phyloP scores from a whole-genome alignment of 2,329 filamentous ascomycete species.

The Botrytis squamosa region DNA sequence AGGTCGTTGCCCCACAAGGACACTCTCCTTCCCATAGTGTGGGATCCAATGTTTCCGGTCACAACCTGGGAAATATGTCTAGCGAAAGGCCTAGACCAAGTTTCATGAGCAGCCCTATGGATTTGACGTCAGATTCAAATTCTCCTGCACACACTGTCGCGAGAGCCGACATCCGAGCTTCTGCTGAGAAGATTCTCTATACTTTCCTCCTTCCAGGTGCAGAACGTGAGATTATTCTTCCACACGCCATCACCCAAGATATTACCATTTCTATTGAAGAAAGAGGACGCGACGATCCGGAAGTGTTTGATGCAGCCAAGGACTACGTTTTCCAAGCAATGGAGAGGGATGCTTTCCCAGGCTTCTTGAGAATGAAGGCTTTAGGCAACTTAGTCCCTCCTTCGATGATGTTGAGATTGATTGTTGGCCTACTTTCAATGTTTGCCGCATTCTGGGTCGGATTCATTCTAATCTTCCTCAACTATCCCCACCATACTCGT shows the following conservation, averaged over 20 bases:
- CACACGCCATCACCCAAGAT: conserved; percentile 79
- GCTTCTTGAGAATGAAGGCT: conserved; percentile 91
- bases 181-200: conserved; percentile 98
- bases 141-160: conserved; percentile 81
- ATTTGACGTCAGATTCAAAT: conserved; percentile 70
- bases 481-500: conserved; percentile 70
- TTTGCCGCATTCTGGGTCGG: conserved; percentile 93
- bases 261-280: conserved; percentile 89
- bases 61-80: conserved; percentile 49
- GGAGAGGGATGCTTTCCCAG: conserved; percentile 98
- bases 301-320: conserved; percentile 96
- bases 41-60: conserved; percentile 33
- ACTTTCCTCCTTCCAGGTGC: conserved; percentile 94
- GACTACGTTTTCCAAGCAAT: conserved; percentile 99
- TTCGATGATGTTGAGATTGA: conserved; percentile 80
- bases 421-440: conserved; percentile 80
- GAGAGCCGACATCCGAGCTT: conserved; percentile 86
- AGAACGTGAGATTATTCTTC: conserved; percentile 92
- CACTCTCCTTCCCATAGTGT: conserved; percentile 52
- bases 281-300: conserved; percentile 88
- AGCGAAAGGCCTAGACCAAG: conserved; percentile 47
- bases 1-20: conserved; percentile 42
- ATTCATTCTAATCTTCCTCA: conserved; percentile 88
- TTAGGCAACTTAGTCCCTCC: conserved; percentile 93
- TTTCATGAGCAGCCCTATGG: conserved; percentile 61